phyloP scores from a whole-genome alignment of 306 rosid species.

The Cyamopsis tetragonoloba region DNA sequence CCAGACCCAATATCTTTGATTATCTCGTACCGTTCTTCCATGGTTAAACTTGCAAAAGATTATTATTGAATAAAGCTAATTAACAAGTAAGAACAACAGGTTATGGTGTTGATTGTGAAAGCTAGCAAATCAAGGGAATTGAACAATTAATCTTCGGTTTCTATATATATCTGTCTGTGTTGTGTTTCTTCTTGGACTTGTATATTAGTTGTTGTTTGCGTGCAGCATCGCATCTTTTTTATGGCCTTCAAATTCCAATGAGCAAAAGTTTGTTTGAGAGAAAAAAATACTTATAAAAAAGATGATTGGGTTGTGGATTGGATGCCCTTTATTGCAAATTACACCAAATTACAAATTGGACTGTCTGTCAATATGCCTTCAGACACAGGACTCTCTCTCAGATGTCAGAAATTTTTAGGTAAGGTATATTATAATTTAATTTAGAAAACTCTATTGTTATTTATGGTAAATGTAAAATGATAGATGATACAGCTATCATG shows the following conservation, averaged over 20 bases:
- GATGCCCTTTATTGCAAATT: conserved; percentile 16
- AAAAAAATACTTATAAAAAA: not conserved
- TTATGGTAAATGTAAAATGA: no score
- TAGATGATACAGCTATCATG: not conserved
- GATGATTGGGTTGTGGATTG: conserved; percentile 23
- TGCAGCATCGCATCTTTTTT: conserved; percentile 29
- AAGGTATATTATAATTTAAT: not conserved
- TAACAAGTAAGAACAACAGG: not conserved
- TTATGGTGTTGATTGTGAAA: not conserved
- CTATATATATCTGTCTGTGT: not conserved
- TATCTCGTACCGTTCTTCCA: conserved; percentile 90
- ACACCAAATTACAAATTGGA: conserved; percentile 13
- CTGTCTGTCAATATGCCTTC: conserved; percentile 20
- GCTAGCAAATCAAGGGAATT: not conserved
- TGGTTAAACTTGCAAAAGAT: conserved; percentile 19
- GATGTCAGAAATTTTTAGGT: not conserved
- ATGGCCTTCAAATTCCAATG: conserved; percentile 38
- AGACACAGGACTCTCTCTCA: conserved; percentile 21
- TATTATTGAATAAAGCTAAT: not conserved
- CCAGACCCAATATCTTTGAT: conserved; percentile 92
- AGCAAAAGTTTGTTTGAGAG: conserved; percentile 18
- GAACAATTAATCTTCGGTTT: not conserved
- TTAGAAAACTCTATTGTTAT: no score
- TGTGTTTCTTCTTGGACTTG: conserved; percentile 7
- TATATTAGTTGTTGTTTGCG: conserved; percentile 37